A percentile compares a stretch with the other conserved stretches of the same genome.
phyloP scores from a whole-genome alignment of 345 rosid species.

The Lumnitzera littorea region DNA sequence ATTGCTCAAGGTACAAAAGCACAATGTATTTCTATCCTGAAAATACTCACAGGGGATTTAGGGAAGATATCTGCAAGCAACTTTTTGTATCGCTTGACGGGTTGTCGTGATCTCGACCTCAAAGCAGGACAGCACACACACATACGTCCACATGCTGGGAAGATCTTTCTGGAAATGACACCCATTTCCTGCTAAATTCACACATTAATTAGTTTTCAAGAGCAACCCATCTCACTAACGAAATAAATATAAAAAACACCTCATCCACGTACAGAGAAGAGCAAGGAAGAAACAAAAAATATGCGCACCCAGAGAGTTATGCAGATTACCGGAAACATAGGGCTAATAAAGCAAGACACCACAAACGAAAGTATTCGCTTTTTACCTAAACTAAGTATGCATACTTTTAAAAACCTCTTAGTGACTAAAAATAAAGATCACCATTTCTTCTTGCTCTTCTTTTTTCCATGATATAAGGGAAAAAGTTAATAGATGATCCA shows the following conservation, averaged over 20 bases:
- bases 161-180: constrained; percentile 73
- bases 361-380: not conserved
- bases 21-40: not conserved
- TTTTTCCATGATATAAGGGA: too few relatives aligned
- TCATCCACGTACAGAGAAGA: constrained; percentile 5
- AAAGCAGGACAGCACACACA: constrained; percentile 96
- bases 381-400: too few relatives aligned
- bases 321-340: too few relatives aligned
- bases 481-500: too few relatives aligned
- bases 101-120: constrained; percentile 96
- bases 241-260: not conserved
- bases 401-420: too few relatives aligned
- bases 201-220: constrained; percentile 2
- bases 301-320: too few relatives aligned
- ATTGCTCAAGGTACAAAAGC: too few relatives aligned
- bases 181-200: constrained; percentile 62
- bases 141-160: constrained; percentile 96
- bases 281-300: too few relatives aligned
- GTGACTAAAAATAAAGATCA: too few relatives aligned
- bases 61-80: constrained; percentile 90
- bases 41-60: constrained; percentile 59
- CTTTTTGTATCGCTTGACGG: constrained; percentile 94
- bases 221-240: not conserved
- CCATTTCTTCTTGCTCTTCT: too few relatives aligned
- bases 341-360: not conserved